Conservation (phyloP, 2,329 filamentous ascomycete genomes). For the Drechslerella dactyloides region DNA sequence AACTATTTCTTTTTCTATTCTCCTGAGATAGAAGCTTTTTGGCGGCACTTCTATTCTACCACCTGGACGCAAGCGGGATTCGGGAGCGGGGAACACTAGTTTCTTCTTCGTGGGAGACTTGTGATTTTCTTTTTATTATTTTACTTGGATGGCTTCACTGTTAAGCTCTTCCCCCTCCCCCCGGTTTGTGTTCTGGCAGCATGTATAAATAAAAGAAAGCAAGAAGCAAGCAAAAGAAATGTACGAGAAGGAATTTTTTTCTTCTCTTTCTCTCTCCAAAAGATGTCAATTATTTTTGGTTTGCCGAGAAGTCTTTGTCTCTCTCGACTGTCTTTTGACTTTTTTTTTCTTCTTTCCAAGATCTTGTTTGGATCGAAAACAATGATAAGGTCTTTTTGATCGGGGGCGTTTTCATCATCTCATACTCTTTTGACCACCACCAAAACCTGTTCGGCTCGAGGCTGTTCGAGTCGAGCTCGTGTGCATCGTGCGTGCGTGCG, state of each 20-base stretch:
- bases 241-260: constrained; percentile 34
- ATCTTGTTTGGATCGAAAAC: constrained; percentile 28
- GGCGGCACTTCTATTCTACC: constrained; percentile 41
- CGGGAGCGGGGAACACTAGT: constrained; percentile 15
- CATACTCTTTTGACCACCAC: no score
- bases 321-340: constrained; percentile 1
- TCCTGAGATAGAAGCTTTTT: constrained; percentile 5
- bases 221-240: constrained; percentile 37
- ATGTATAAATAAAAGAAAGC: constrained; percentile 51
- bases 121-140: constrained; percentile 5
- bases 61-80: constrained; percentile 5
- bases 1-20: constrained; percentile 4
- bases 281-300: constrained; percentile 13
- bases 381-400: constrained; percentile 1
- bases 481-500: no score
- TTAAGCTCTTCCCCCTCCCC: constrained; percentile 9
- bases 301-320: constrained; percentile 4
- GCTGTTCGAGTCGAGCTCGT: background rate
- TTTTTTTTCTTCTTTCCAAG: background rate
- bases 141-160: constrained; percentile 9
- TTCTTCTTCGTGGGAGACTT: constrained; percentile 7
- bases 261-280: background rate
- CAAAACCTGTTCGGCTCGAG: constrained; percentile 4
- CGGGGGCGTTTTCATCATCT: constrained; percentile 20
- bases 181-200: constrained; percentile 13